Conservation (phyloP, 768 basidiomycete genomes). For the Lactarius deliciosus region DNA sequence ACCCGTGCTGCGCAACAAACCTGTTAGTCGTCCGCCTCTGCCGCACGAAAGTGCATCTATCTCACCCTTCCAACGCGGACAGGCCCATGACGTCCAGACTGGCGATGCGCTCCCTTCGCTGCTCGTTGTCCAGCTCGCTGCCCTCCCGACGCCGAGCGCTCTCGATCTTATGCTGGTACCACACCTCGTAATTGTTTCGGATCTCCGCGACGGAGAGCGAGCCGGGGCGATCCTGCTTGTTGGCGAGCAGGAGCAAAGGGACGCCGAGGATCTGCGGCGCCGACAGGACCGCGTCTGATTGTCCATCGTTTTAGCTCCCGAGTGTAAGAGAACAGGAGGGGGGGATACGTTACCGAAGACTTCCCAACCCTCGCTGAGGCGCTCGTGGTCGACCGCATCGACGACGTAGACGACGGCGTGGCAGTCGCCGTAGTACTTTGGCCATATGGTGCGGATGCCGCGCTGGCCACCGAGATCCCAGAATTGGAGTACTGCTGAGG, state of each 20-base stretch:
- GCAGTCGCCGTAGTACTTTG: slow-evolving; percentile 92
- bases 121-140: slow-evolving; percentile 35
- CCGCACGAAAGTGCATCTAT: slow-evolving; percentile 5
- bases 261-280: slow-evolving; percentile 88
- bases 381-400: slow-evolving; percentile 87
- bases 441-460: slow-evolving; percentile 94
- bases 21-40: not conserved
- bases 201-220: slow-evolving; percentile 90
- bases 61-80: slow-evolving; percentile 87
- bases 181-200: slow-evolving; percentile 82
- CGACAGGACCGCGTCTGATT: slow-evolving; percentile 74
- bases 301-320: slow-evolving; percentile 36
- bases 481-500: slow-evolving; percentile 93
- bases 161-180: slow-evolving; percentile 75
- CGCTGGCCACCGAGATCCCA: slow-evolving; percentile 96
- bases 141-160: slow-evolving; percentile 56
- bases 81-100: slow-evolving; percentile 76
- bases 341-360: slow-evolving; percentile 75
- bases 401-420: slow-evolving; percentile 96
- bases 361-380: slow-evolving; percentile 93
- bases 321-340: slow-evolving; percentile 8
- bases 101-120: slow-evolving; percentile 42
- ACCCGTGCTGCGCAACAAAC: slow-evolving; percentile 59
- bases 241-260: slow-evolving; percentile 88
- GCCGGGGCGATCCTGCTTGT: slow-evolving; percentile 87